Evolutionary conservation across 495 filamentous ascomycete species (phyloP).

Genomic region (Podospora appendiculata): DNA sequence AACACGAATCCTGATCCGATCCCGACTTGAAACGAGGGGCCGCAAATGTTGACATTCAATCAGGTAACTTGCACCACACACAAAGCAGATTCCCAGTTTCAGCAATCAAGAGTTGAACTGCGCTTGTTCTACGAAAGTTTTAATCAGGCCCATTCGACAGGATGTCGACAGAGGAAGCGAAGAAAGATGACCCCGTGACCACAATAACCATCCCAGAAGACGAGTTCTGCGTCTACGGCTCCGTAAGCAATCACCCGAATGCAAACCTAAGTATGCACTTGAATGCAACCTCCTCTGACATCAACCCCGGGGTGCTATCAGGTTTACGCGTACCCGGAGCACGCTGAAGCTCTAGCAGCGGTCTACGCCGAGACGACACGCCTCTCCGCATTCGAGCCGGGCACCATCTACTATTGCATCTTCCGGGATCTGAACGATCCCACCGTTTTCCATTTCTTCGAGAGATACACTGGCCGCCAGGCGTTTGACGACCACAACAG

Average conservation of each 20-base stretch:
- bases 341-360: constrained; percentile 25
- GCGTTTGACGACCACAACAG: constrained; percentile 27
- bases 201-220: not conserved
- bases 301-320: not conserved
- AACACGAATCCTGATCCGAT: too few species aligned
- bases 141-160: too few species aligned
- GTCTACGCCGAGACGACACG: constrained; percentile 28
- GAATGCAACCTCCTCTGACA: not conserved
- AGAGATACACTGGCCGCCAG: constrained; percentile 17
- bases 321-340: constrained; percentile 26
- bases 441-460: constrained; percentile 30
- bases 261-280: too few species aligned
- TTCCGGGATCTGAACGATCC: constrained; percentile 19
- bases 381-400: constrained; percentile 22
- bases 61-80: too few species aligned
- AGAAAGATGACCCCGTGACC: too few species aligned
- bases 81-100: too few species aligned
- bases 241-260: too few species aligned
- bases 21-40: too few species aligned
- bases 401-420: constrained; percentile 27
- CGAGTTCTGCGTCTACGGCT: constrained; percentile 11
- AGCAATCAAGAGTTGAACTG: too few species aligned
- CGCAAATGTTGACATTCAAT: too few species aligned
- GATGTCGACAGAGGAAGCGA: too few species aligned
- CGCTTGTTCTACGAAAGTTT: too few species aligned